Evolutionary conservation across 2,329 filamentous ascomycete species (phyloP), one percentile per base, ranked within the genome.

Genomic region (Rhexocercosporidium sp.): DNA sequence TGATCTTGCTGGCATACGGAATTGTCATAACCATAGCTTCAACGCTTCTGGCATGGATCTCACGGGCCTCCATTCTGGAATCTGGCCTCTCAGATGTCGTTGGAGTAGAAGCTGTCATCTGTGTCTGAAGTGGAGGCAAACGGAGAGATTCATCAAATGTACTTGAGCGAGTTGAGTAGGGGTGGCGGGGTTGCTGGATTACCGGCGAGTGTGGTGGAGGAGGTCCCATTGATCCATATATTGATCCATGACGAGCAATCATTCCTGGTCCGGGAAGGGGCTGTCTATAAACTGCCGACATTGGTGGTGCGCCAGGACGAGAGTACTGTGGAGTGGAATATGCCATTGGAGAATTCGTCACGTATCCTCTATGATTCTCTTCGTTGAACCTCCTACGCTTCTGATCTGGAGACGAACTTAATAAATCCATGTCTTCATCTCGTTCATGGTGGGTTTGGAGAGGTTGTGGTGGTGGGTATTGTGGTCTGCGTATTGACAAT

Each of bases 21-120:
- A 96, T 91, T 29, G 84, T 88, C 88, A 92, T 92, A 67, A 94
- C 88, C 81, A 91, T 90, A 8, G 89, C 87, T 73, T 91, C 88
- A 25, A 91, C 80, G 59, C 82, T 85, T 68, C 75, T 83, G 70
- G 79, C 77, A 77, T 74, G 78, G 67, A 62, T 77, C 75, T 71
- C 79, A 74, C 71, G 75, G 71, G 60, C 77, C 29, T 74, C 74
- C 72, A 54, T 70, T 63, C 69, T 74, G 53, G 51, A 62, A 64
- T 80, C 78, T 18, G 74, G 71, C 66, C 74, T 73, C 3, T 82
- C 82, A 27, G 83, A 14, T 11, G 68, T 76, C 75, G 63, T 74
- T 75, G 34, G 77, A 74, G 62, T 76, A 76, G 71, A 75, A 77
- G 75, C 81, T 78, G 65, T 47, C 7, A 75, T 65, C 41, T 77